phyloP scores from a whole-genome alignment of 2,329 filamentous ascomycete species.

The Aspergillus puulaauensis region DNA sequence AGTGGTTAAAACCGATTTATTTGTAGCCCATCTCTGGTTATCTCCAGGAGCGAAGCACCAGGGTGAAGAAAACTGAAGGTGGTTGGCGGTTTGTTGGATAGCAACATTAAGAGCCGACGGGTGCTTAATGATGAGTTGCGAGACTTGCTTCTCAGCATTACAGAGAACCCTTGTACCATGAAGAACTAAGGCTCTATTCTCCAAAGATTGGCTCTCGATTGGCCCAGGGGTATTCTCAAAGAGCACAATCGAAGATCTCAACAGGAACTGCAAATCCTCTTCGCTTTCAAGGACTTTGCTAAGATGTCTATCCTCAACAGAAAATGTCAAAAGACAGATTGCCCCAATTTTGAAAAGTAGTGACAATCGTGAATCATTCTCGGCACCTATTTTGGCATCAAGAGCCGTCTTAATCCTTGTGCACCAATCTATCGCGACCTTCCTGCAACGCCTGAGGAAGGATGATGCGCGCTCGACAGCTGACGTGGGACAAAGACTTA shows the following conservation, averaged over 20 bases:
- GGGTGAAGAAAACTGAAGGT: not conserved
- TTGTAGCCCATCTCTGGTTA: constrained; percentile 6
- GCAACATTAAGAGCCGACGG: constrained; percentile 7
- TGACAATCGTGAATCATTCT: not conserved
- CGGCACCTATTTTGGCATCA: not conserved
- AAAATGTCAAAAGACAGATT: constrained; percentile 14
- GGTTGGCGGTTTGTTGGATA: not conserved
- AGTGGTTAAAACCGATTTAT: not conserved
- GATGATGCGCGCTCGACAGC: not conserved
- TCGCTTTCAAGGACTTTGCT: not conserved
- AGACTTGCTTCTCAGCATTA: not conserved
- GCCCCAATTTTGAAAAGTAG: constrained; percentile 7
- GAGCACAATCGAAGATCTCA: constrained; percentile 12
- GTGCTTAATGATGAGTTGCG: constrained; percentile 4
- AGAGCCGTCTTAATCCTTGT: not conserved
- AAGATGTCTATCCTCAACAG: constrained; percentile 8
- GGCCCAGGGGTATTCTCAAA: constrained; percentile 11
- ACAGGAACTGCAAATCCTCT: constrained; percentile 10
- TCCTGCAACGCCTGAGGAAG: constrained; percentile 4
- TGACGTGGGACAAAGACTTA: constrained; percentile 7
- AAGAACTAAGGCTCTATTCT: not conserved
- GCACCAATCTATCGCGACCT: constrained; percentile 8
- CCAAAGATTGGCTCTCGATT: not conserved
- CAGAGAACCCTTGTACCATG: constrained; percentile 7
- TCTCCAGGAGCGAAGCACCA: constrained; percentile 5